Evolutionary conservation across 352 stramenopile species (phyloP).

Genomic region (Pilasporangium apinafurcum): DNA sequence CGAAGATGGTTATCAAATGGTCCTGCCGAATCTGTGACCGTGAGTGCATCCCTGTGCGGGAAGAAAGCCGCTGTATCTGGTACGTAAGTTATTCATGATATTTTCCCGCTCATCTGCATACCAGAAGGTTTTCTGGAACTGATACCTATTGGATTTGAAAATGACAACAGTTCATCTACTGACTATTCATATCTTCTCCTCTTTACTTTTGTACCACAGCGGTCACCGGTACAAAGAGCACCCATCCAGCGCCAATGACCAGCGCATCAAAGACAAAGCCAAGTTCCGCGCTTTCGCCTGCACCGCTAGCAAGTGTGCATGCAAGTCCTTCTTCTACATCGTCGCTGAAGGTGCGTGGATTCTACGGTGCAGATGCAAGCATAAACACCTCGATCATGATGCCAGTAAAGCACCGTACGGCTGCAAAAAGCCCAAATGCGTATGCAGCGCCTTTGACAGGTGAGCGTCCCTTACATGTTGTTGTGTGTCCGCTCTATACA

Average conservation of each 20-base stretch:
- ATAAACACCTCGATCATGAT: conserved; percentile 76
- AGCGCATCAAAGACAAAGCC: conserved; percentile 21
- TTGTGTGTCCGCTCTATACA: conserved; percentile 1
- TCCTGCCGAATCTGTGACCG: conserved; percentile 46
- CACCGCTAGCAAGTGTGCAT: conserved; percentile 46
- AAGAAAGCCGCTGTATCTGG: conserved; percentile 76
- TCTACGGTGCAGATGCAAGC: conserved; percentile 72
- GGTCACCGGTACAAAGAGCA: conserved; percentile 79
- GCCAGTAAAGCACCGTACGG: conserved; percentile 20
- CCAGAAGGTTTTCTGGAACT: too few species aligned
- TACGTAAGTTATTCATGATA: conserved; percentile 9
- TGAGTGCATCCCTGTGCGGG: conserved; percentile 71
- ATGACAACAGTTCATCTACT: too few species aligned
- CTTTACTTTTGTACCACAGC: conserved; percentile 7
- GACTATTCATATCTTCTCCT: not conserved
- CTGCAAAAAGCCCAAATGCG: conserved; percentile 52
- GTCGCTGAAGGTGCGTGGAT: conserved; percentile 78
- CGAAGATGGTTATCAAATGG: conserved; percentile 57
- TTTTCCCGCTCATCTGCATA: not conserved
- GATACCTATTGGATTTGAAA: too few species aligned
- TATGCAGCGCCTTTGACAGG: conserved; percentile 62
- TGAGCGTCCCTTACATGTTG: conserved; percentile 14
- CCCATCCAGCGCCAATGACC: conserved; percentile 22
- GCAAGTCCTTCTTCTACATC: conserved; percentile 67
- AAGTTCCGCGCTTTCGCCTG: conserved; percentile 46